phyloP scores from a whole-genome alignment of 768 basidiomycete genomes.

The Paxillus rubicundulus region DNA sequence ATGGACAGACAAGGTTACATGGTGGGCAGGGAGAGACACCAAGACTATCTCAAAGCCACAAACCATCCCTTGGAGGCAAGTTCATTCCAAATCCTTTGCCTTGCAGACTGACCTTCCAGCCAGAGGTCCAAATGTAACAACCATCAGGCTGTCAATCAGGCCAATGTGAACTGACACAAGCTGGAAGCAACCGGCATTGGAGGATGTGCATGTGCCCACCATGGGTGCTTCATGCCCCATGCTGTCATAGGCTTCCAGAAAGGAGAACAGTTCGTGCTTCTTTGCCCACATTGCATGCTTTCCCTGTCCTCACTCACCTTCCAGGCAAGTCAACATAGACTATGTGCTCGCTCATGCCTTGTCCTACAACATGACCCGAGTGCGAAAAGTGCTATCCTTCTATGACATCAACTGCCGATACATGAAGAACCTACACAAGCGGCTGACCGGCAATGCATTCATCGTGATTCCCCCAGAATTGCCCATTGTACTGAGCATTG shows the following conservation, averaged over 20 bases:
- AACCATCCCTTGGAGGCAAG: background rate
- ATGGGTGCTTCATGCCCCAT: slow-evolving; percentile 3
- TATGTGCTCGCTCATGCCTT: background rate
- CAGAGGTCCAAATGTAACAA: no score
- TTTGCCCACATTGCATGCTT: no score
- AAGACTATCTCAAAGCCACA: background rate
- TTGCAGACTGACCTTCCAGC: no score
- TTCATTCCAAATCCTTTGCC: no score
- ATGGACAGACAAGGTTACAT: background rate
- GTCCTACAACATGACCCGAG: background rate
- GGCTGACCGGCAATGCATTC: no score
- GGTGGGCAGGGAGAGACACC: background rate
- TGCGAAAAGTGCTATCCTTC: background rate
- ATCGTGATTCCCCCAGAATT: background rate
- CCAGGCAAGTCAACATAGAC: slow-evolving; percentile 12
- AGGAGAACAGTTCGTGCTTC: background rate
- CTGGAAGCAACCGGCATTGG: slow-evolving; percentile 2
- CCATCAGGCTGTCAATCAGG: slow-evolving; percentile 1
- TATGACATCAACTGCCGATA: slow-evolving; percentile 11
- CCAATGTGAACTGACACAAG: background rate
- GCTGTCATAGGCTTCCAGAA: background rate
- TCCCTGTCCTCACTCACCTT: no score
- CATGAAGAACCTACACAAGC: slow-evolving; percentile 3
- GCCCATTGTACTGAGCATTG: slow-evolving; percentile 15
- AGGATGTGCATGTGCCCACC: background rate